Base-by-base conservation (phyloP, 2,329 filamentous ascomycete species). In the Exophiala lecanii-corni region DNA sequence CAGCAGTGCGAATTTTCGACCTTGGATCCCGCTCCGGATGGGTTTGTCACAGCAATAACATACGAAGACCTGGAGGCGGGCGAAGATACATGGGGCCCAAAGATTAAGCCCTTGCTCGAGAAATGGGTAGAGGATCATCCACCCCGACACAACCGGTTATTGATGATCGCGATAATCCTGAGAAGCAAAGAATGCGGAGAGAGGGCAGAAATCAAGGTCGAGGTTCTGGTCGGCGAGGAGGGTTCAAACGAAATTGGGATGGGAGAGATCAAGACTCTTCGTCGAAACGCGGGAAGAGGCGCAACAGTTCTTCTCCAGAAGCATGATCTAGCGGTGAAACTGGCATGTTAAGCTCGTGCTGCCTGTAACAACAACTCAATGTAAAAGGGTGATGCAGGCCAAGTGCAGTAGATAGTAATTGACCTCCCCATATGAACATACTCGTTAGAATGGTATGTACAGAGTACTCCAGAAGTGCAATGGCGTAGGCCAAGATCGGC, bases 31-130 rank as follows among this genome's bases (percentile, higher is more conserved):
- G 28, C 43, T 43, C 50, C 50, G 7, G 47, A 45, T 10, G 75
- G 77, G 43, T 69, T 95, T 0, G 35, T 49, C 13, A 36, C 49
- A 9, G 84, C 88, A 40, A 64, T 96, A 15, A 84, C 92, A 55
- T 94, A 85, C 60, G 71, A 78, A 9, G 87, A 94, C 51, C 67
- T 96, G 3, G 74, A 74, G 43, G 77, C 82, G 53, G 88, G 86
- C 1, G 87, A 94, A 62, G 75, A 81, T 1, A 78, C 86, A 6
- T 97, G 91, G 89, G 86, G 78, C 0, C 85, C 87, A 0, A 77
- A 88, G 62, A 73, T 97, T 1, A 62, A 75, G 55, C 61, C 62
- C 12, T 73, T 81, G 59, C 63, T 88, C 9, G 65, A 73, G 30
- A 62, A 64, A 17, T 78, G 73, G 66, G 69, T 72, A 57, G 57